phyloP scores from a whole-genome alignment of 2,329 filamentous ascomycete genomes.

The Colletotrichum tabaci region DNA sequence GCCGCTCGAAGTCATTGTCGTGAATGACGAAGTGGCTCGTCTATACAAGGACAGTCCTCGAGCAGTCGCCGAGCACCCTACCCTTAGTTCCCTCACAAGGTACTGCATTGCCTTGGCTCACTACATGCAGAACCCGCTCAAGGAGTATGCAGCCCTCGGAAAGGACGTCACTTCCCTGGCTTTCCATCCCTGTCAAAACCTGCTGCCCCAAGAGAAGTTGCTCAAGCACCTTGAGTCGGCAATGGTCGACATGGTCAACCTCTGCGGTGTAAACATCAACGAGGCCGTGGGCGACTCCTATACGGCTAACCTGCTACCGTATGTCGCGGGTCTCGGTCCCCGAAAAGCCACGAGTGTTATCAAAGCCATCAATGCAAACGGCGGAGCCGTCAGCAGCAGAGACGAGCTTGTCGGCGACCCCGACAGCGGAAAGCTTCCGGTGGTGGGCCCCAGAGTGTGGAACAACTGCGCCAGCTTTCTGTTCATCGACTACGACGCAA shows the following conservation, averaged over 20 bases:
- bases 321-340: slow-evolving; percentile 90
- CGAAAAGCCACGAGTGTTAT: slow-evolving; percentile 84
- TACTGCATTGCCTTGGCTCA: slow-evolving; percentile 92
- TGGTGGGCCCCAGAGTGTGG: slow-evolving; percentile 92
- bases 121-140: slow-evolving; percentile 95
- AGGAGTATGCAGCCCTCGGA: slow-evolving; percentile 94
- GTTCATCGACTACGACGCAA: slow-evolving; percentile 89
- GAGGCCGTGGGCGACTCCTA: slow-evolving; percentile 87
- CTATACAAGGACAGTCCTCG: slow-evolving; percentile 93
- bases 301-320: slow-evolving; percentile 89
- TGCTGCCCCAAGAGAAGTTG: slow-evolving; percentile 90
- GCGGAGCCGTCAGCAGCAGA: slow-evolving; percentile 85
- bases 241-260: slow-evolving; percentile 98
- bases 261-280: slow-evolving; percentile 95
- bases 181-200: slow-evolving; percentile 91
- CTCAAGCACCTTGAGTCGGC: slow-evolving; percentile 91
- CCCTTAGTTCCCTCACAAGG: slow-evolving; percentile 81
- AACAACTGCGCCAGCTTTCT: slow-evolving; percentile 98
- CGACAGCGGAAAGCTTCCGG: slow-evolving; percentile 81
- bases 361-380: slow-evolving; percentile 91
- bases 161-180: slow-evolving; percentile 88
- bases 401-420: slow-evolving; percentile 92
- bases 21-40: slow-evolving; percentile 97
- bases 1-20: slow-evolving; percentile 87
- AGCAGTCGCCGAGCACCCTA: slow-evolving; percentile 84